phyloP scores from a whole-genome alignment of 1,139 yeast genomes.

The Taphrina pruni region DNA sequence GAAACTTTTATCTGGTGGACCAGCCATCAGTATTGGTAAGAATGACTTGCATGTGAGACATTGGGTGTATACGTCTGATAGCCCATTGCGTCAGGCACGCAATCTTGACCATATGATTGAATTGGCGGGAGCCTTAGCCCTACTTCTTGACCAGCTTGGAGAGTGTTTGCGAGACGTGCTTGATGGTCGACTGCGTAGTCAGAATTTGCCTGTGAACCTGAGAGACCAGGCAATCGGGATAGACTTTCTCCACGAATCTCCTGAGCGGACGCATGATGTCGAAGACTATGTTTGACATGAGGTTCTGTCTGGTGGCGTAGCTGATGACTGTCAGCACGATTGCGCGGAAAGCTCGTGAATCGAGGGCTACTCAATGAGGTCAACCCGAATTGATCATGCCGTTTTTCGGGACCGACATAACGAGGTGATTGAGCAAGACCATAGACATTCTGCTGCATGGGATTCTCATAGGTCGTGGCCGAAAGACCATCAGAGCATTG shows the following conservation, averaged over 20 bases:
- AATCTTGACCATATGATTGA: neutral
- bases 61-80: neutral
- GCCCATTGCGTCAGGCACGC: neutral
- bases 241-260: neutral
- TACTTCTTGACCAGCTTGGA: neutral
- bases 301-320: neutral
- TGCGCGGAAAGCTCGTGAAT: neutral
- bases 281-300: neutral
- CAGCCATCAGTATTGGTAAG: conserved; percentile 4
- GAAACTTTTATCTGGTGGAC: neutral
- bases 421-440: neutral
- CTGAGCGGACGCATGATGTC: neutral
- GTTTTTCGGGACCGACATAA: neutral
- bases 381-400: neutral
- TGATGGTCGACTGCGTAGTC: neutral
- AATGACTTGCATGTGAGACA: neutral
- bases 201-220: neutral
- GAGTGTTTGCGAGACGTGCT: neutral
- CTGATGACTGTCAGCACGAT: neutral
- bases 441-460: neutral
- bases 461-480: neutral
- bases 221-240: neutral
- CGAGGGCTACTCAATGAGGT: neutral
- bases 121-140: conserved; percentile 10
- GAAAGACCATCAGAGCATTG: neutral